phyloP scores from a whole-genome alignment of 2,329 filamentous ascomycete genomes.

The Pyrenophora teres region DNA sequence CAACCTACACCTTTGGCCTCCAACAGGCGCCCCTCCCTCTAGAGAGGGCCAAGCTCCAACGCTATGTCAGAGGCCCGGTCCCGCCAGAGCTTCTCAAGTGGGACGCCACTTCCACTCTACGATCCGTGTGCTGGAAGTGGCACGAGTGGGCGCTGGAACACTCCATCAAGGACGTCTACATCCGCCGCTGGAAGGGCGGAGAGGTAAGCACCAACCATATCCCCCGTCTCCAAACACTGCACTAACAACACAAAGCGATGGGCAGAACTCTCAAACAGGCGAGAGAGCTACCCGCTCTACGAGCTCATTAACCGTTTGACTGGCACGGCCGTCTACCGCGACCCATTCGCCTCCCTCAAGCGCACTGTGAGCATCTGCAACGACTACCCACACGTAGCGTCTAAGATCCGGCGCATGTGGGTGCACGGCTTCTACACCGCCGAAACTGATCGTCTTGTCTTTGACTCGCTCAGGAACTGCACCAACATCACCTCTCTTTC shows the following conservation, averaged over 20 bases:
- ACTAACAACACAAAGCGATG: constrained; percentile 52
- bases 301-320: constrained; percentile 54
- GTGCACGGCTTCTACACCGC: constrained; percentile 60
- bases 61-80: constrained; percentile 58
- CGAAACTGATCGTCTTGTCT: constrained; percentile 57
- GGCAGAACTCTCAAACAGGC: constrained; percentile 53
- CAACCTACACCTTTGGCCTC: constrained; percentile 59
- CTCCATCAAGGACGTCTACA: constrained; percentile 57
- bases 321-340: constrained; percentile 57
- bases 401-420: constrained; percentile 58
- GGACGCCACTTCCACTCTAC: constrained; percentile 56
- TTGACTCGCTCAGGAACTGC: constrained; percentile 55
- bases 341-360: constrained; percentile 57
- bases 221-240: background rate
- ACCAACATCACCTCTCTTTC: constrained; percentile 54
- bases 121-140: constrained; percentile 57
- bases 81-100: constrained; percentile 58
- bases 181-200: constrained; percentile 58
- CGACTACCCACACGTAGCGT: constrained; percentile 52
- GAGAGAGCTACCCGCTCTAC: constrained; percentile 54
- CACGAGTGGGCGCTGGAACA: constrained; percentile 60
- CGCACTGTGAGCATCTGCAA: constrained; percentile 54
- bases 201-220: constrained; percentile 33
- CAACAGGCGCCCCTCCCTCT: constrained; percentile 55
- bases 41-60: constrained; percentile 52